Evolutionary conservation across 805 yeast genomes (phyloP).

Genomic region (Candida andamanensis): DNA sequence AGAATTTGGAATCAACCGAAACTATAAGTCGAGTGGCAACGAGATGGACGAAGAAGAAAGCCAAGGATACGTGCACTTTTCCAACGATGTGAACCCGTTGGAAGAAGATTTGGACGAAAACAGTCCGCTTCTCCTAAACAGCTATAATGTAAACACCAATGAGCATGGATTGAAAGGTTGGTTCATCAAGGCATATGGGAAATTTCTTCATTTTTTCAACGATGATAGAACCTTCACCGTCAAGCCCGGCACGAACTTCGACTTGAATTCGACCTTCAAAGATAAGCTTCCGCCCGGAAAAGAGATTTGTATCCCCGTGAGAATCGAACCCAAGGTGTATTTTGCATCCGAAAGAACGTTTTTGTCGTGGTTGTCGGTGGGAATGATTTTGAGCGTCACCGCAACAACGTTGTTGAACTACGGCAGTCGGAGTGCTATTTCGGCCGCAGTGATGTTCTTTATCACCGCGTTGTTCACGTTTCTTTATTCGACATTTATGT

Average conservation of each 20-base stretch:
- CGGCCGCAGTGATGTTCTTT: conserved; percentile 85
- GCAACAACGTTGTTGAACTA: conserved; percentile 82
- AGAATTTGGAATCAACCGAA: conserved; percentile 59
- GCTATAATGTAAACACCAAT: conserved; percentile 21
- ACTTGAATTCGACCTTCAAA: conserved; percentile 39
- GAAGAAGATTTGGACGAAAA: conserved; percentile 48
- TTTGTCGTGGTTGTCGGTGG: conserved; percentile 88
- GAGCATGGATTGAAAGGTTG: conserved; percentile 30
- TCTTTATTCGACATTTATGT: conserved; percentile 64
- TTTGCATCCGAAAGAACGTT: conserved; percentile 97
- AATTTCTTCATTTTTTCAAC: conserved; percentile 36
- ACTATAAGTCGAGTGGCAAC: conserved; percentile 43
- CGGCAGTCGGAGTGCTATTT: conserved; percentile 67
- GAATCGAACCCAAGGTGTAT: conserved; percentile 98
- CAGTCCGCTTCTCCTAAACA: conserved; percentile 36
- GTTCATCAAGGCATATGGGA: conserved; percentile 27
- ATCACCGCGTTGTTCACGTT: conserved; percentile 72
- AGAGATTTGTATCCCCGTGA: conserved; percentile 83
- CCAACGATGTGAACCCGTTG: conserved; percentile 41
- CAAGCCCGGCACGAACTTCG: conserved; percentile 41
- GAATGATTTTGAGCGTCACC: conserved; percentile 81
- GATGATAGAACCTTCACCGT: conserved; percentile 43
- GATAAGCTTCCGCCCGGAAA: conserved; percentile 84
- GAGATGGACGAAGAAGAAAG: conserved; percentile 65
- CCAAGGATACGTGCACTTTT: conserved; percentile 29